phyloP scores from a whole-genome alignment of 768 basidiomycete genomes.

The Rhodocollybia butyracea region DNA sequence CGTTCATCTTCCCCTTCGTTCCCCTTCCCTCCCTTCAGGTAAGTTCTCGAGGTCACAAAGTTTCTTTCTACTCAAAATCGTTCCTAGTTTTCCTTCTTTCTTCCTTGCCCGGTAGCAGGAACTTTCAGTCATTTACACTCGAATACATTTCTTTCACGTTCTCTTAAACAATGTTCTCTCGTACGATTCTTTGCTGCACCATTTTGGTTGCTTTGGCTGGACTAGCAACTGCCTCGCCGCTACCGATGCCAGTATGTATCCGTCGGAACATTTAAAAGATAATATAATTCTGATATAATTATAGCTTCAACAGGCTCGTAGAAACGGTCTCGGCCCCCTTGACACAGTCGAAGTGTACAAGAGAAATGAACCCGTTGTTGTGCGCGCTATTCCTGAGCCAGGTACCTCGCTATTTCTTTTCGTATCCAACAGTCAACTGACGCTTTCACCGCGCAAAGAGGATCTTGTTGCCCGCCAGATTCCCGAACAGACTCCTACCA shows the following conservation, averaged over 20 bases:
- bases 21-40: constrained; percentile 1
- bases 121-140: constrained; percentile 10
- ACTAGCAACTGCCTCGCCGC: constrained; percentile 37
- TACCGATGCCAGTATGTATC: constrained; percentile 37
- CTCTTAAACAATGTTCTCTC: constrained; percentile 39
- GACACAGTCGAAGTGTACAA: constrained; percentile 3
- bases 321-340: constrained; percentile 33
- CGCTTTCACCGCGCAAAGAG: neutral
- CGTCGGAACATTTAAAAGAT: constrained; percentile 5
- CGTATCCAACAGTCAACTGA: neutral
- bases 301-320: constrained; percentile 33
- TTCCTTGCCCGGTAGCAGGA: constrained; percentile 11
- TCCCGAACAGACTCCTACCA: too few relatives aligned
- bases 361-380: constrained; percentile 5
- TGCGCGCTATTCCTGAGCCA: constrained; percentile 22
- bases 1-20: constrained; percentile 13
- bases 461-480: constrained; percentile 1
- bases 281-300: constrained; percentile 22
- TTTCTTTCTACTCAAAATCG: neutral
- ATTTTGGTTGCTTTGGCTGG: constrained; percentile 40
- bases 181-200: constrained; percentile 33
- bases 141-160: constrained; percentile 10
- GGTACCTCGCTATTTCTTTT: constrained; percentile 21
- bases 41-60: neutral
- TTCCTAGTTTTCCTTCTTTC: constrained; percentile 20